Evolutionary conservation across 2,329 filamentous ascomycete genomes (phyloP), one percentile per base, ranked within the genome.

Genomic region (Neopestalotiopsis sp.): DNA sequence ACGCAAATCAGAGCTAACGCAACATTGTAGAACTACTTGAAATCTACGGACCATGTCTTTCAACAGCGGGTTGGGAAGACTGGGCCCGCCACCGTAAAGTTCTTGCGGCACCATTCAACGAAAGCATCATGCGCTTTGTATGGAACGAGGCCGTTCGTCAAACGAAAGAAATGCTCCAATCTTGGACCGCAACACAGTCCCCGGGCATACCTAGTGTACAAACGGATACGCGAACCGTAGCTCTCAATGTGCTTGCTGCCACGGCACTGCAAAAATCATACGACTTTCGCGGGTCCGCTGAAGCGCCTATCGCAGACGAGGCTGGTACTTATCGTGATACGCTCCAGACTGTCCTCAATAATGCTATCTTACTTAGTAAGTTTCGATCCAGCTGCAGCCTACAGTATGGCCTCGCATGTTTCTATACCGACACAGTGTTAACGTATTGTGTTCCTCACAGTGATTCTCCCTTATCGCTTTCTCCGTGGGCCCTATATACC

Each of bases 11-110:
- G 1, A 61, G 38, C 68, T 70, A 13, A 71, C 34, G 17, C 17
- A 7, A 17, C 17, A 66, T 4, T 17, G 14, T 32, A 76, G 74
- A 72, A 34, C 61, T 76, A 5, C 42, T 49, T n/a, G 42, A 49
- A n/a, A 3, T 78, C 1, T 78, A 75, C 28, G 77, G 76, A 0
- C 77, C 76, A 2, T 75, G 70, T 56, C 69, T 78, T 12, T 76
- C 72, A 1, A 78, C 75, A 0, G 76, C 71, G 3, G 65, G 69
- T 1, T 74, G 69, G 72, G 72, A 76, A 2, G 74, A 77, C n/a
- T 77, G 76, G 76, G 68, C 73, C 38, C 75, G 75, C 3, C 77
- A 79, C 30, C 72, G 76, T 0, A 77, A 74, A 40, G 68, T 73
- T 0, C 45, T 76, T 2, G 76, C 75, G 0, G 61, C 75, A 2